These are phyloP conservation scores for Kernera saxatilis DNA, from an alignment of 345 rosid species.

Conservation along the genomic window DNA sequence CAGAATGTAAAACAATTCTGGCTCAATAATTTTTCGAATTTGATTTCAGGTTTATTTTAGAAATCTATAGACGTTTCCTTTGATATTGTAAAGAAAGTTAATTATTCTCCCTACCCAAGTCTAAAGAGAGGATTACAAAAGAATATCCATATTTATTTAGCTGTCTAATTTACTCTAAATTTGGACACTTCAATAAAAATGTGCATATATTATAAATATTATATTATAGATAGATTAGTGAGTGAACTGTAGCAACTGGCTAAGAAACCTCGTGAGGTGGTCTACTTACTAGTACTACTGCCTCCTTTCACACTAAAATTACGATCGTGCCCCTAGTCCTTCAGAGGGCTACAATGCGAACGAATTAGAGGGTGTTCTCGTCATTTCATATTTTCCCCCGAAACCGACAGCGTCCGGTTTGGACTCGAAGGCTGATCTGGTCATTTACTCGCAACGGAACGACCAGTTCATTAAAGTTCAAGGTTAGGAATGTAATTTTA, in stretches of 20 bases:
- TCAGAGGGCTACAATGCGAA: neutral
- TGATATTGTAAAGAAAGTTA: neutral
- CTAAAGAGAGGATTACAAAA: neutral
- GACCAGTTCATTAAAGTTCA: neutral
- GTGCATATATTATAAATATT: neutral
- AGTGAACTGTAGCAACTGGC: constrained; percentile 28
- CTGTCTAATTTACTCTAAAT: neutral
- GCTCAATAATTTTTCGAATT: neutral
- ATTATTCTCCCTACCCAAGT: neutral
- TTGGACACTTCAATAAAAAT: neutral
- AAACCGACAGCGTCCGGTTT: constrained; percentile 3
- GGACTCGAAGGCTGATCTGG: neutral
- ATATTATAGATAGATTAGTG: constrained; percentile 4
- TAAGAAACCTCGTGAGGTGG: constrained; percentile 14
- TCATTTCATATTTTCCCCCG: neutral
- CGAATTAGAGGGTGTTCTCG: neutral
- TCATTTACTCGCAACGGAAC: neutral
- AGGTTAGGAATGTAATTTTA: neutral
- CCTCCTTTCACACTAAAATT: neutral
- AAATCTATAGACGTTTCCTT: neutral
- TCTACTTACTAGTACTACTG: neutral
- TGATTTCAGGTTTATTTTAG: neutral
- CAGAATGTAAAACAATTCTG: neutral
- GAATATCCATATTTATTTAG: neutral
- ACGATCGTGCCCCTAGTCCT: neutral